These are phyloP conservation scores for Populus alba DNA, from an alignment of 345 rosid species.

Conservation along the genomic window DNA sequence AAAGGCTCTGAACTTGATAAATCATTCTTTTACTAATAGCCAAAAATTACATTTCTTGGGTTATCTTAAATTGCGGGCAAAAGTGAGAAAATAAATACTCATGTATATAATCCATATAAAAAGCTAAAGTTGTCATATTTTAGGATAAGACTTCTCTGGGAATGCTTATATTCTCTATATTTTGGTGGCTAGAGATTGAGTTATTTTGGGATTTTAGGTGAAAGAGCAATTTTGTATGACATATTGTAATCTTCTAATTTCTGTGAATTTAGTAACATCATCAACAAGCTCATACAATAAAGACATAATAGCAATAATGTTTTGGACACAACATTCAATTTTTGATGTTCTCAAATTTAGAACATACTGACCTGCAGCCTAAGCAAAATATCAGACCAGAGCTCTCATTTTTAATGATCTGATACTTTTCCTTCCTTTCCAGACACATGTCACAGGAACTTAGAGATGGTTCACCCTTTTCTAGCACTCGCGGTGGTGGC, in stretches of 20 bases:
- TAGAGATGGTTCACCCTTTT: background rate
- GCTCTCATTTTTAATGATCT: background rate
- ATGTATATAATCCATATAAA: no score
- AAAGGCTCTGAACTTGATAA: background rate
- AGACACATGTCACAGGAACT: conserved; percentile 1
- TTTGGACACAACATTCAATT: background rate
- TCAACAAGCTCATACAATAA: background rate
- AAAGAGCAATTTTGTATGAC: no score
- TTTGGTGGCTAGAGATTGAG: no score
- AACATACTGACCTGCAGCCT: background rate
- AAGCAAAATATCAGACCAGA: conserved; percentile 1
- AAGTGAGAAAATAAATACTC: no score
- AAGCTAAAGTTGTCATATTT: no score
- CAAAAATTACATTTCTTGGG: no score
- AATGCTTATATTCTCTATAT: no score
- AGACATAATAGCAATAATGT: background rate
- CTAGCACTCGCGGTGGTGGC: background rate
- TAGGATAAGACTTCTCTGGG: no score
- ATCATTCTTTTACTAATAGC: no score
- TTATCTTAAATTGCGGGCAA: no score
- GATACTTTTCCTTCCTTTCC: background rate
- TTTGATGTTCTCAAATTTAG: background rate
- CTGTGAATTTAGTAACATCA: background rate
- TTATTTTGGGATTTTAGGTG: no score
- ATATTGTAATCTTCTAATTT: no score